These are phyloP conservation scores for Rasamsonia emersonii DNA, from an alignment of 2,329 filamentous ascomycete species.

Conservation along the genomic window DNA sequence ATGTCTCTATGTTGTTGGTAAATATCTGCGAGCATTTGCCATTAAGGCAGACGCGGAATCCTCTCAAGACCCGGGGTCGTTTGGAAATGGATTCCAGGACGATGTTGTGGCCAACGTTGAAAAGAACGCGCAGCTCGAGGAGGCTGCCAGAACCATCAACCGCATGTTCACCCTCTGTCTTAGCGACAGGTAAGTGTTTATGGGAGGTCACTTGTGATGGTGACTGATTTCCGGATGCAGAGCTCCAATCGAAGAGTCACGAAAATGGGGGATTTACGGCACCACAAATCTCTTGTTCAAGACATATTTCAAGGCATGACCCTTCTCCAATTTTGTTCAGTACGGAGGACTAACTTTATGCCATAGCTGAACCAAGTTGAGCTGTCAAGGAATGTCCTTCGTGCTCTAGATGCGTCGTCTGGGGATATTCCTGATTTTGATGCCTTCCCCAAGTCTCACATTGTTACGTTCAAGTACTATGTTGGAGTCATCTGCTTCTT, in stretches of 20 bases:
- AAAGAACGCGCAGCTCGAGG: constrained; percentile 78
- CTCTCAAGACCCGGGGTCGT: constrained; percentile 39
- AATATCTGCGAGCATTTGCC: constrained; percentile 78
- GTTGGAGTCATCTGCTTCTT: constrained; percentile 87
- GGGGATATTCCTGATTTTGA: constrained; percentile 74
- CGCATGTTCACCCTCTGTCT: constrained; percentile 85
- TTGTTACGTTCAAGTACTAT: constrained; percentile 95
- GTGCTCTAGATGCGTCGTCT: constrained; percentile 66
- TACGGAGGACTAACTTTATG: constrained; percentile 6
- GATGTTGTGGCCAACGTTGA: constrained; percentile 69
- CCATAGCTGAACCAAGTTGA: constrained; percentile 69
- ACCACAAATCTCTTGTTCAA: constrained; percentile 94
- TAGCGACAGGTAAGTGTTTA: constrained; percentile 63
- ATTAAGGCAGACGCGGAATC: constrained; percentile 77
- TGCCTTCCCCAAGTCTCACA: constrained; percentile 77
- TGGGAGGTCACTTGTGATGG: background rate
- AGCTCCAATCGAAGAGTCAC: constrained; percentile 74
- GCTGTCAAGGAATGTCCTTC: constrained; percentile 84
- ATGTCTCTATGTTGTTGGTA: constrained; percentile 77
- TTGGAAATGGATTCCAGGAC: constrained; percentile 57
- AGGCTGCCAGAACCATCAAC: constrained; percentile 84
- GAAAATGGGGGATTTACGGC: constrained; percentile 97
- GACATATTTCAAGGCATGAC: constrained; percentile 75
- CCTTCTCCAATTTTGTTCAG: background rate
- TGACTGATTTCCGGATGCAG: constrained; percentile 35